Evolutionary conservation across 805 yeast species (phyloP).

Genomic region (Zygotorulaspora chibaensis): DNA sequence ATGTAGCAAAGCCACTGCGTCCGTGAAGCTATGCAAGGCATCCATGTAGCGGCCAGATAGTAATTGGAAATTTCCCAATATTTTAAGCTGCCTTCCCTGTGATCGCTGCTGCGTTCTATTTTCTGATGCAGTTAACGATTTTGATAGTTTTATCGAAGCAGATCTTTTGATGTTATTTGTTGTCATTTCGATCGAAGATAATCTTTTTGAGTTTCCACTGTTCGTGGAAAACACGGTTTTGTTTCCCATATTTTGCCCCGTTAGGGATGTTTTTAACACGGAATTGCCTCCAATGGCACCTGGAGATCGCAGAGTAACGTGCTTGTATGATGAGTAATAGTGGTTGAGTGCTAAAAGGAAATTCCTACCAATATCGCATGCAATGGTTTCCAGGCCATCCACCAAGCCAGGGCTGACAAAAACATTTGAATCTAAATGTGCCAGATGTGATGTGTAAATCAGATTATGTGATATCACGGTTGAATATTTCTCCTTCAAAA

Average conservation of each 20-base stretch:
- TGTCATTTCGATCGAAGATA: slow-evolving; percentile 27
- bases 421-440: slow-evolving; percentile 2
- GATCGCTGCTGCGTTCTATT: slow-evolving; percentile 42
- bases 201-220: slow-evolving; percentile 14
- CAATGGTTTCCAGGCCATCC: slow-evolving; percentile 50
- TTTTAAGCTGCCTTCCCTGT: slow-evolving; percentile 70
- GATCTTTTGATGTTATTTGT: slow-evolving; percentile 37
- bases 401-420: slow-evolving; percentile 12
- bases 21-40: slow-evolving; percentile 71
- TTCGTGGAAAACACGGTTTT: slow-evolving; percentile 4
- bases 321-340: slow-evolving; percentile 69
- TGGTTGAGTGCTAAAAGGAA: slow-evolving; percentile 61
- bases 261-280: slow-evolving; percentile 36
- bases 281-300: slow-evolving; percentile 55
- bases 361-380: slow-evolving; percentile 67
- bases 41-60: slow-evolving; percentile 74
- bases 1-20: slow-evolving; percentile 57
- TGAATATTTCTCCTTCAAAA: slow-evolving; percentile 37
- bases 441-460: slow-evolving; percentile 16
- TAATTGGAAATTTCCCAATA: slow-evolving; percentile 70
- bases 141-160: slow-evolving; percentile 33
- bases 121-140: slow-evolving; percentile 32
- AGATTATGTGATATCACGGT: slow-evolving; percentile 32
- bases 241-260: slow-evolving; percentile 18
- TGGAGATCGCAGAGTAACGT: slow-evolving; percentile 80